A percentile compares a stretch with the other conserved stretches of the same genome.
Conservation (phyloP, 83 land plant species). For the Picea abies region DNA sequence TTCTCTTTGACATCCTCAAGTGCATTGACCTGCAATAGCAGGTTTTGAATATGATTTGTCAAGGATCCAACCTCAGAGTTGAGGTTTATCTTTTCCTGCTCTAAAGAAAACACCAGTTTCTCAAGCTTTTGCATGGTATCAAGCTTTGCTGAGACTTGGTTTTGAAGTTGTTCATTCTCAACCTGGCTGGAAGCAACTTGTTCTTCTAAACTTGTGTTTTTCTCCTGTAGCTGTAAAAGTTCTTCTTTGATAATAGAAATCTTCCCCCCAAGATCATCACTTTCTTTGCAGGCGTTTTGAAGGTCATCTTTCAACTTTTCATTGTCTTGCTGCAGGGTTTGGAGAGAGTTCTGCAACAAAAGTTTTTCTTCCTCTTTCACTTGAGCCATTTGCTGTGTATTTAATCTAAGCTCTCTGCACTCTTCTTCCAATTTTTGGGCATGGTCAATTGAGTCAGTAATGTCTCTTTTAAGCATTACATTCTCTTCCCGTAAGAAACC, state of each 20-base stretch:
- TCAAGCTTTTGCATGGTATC: constrained; percentile 9
- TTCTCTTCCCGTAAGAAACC: constrained; percentile 2
- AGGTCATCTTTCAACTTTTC: constrained; percentile 11
- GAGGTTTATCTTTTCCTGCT: neutral
- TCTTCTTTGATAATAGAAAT: neutral
- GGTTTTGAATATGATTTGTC: neutral
- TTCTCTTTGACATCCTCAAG: constrained; percentile 1
- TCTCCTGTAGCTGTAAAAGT: constrained; percentile 13
- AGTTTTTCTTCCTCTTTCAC: neutral
- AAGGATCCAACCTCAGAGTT: constrained; percentile 4
- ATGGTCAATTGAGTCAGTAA: neutral
- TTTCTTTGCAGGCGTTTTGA: neutral
- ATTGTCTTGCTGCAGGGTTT: constrained; percentile 9
- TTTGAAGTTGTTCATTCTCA: constrained; percentile 13
- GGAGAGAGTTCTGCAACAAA: constrained; percentile 9
- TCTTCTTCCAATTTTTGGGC: too few species aligned
- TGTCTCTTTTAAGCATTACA: neutral
- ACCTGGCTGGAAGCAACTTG: neutral
- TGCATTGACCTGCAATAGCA: constrained; percentile 2
- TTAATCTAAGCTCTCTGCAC: too few species aligned
- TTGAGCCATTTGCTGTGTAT: too few species aligned
- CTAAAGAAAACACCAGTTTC: neutral
- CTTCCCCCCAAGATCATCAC: neutral
- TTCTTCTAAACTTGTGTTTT: constrained; percentile 4
- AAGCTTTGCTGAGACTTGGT: constrained; percentile 7